Conservation (phyloP, 768 basidiomycete species). For the Lactarius akahatsu region DNA sequence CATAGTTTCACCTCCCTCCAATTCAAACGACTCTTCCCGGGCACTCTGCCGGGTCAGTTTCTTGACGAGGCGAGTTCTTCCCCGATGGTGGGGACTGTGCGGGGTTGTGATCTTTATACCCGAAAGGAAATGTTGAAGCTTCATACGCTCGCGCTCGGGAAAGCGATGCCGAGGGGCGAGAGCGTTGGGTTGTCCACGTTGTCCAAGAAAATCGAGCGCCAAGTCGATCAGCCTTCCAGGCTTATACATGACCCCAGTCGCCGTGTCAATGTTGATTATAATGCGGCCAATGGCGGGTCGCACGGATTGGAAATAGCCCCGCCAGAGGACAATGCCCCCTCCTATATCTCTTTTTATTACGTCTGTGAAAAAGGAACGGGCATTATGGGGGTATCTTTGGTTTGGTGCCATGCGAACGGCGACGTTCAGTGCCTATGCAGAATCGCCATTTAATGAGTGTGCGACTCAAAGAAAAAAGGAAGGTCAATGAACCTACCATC, state of each 20-base stretch:
- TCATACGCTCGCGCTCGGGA: conserved; percentile 49
- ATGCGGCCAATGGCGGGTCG: conserved; percentile 62
- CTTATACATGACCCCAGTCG: conserved; percentile 73
- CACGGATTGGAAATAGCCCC: conserved; percentile 79
- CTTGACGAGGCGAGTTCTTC: conserved; percentile 55
- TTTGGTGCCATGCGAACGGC: conserved; percentile 74
- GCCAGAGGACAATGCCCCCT: conserved; percentile 65
- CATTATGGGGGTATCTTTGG: conserved; percentile 63
- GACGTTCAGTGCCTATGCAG: conserved; percentile 63
- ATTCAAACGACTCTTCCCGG: conserved; percentile 49
- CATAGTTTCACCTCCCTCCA: conserved; percentile 53
- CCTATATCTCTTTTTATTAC: conserved; percentile 54
- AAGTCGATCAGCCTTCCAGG: conserved; percentile 57
- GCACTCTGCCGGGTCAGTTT: conserved; percentile 57
- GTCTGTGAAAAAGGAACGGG: conserved; percentile 71
- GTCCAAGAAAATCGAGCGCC: conserved; percentile 54
- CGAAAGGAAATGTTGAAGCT: conserved; percentile 54
- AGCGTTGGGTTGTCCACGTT: conserved; percentile 33
- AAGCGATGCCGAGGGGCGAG: conserved; percentile 44
- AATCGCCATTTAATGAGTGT: background rate
- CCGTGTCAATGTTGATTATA: conserved; percentile 73
- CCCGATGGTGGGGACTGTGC: conserved; percentile 20
- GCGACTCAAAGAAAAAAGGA: background rate
- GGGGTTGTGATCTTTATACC: conserved; percentile 52
- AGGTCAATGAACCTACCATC: conserved; percentile 42